A percentile compares a stretch with the other conserved stretches of the same genome.
These are phyloP conservation scores for Erythrophleum fordii DNA, from an alignment of 306 rosid genomes.

Conservation along the genomic window DNA sequence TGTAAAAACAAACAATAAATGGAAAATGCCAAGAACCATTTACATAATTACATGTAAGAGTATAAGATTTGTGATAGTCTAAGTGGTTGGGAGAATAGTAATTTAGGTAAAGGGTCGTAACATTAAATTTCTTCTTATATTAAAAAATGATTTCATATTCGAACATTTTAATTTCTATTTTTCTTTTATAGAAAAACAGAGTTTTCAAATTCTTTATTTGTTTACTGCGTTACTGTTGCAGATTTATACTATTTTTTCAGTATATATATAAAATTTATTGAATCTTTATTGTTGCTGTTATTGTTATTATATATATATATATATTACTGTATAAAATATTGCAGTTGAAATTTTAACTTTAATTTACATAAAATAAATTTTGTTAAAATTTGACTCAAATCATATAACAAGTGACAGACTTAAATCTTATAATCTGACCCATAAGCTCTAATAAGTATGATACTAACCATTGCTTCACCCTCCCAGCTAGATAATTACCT, in stretches of 20 bases:
- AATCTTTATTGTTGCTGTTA: too few species aligned
- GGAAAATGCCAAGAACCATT: too few species aligned
- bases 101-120: neutral
- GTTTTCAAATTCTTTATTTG: neutral
- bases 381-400: too few species aligned
- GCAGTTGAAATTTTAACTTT: too few species aligned
- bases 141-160: neutral
- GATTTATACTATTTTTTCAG: neutral
- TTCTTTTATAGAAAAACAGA: neutral
- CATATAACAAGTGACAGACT: too few species aligned
- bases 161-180: neutral
- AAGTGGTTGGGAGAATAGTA: neutral
- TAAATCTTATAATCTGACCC: too few species aligned
- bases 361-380: too few species aligned
- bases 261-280: too few species aligned
- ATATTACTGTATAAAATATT: too few species aligned
- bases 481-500: neutral
- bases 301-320: too few species aligned
- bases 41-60: too few species aligned
- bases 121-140: neutral
- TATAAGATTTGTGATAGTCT: neutral
- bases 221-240: neutral
- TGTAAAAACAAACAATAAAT: too few species aligned
- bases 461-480: neutral
- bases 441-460: neutral